Percentiles rank a stretch among this genome's conserved stretches.
Evolutionary conservation across 2,329 filamentous ascomycete species (phyloP).

Genomic region (Scedosporium boydii): DNA sequence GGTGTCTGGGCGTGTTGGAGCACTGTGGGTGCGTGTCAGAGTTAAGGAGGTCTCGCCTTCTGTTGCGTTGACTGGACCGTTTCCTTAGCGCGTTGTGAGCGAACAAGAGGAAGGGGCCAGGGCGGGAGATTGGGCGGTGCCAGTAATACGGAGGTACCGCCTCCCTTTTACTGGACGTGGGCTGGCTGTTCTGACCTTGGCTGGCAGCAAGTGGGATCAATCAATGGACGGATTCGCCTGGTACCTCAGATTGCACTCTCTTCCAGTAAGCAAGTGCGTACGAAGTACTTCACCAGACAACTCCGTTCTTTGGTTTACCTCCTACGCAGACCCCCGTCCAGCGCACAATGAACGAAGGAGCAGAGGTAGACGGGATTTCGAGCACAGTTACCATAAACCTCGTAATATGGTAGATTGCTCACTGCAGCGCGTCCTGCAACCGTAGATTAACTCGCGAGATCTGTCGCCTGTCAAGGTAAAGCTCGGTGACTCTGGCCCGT

Average conservation of each 20-base stretch:
- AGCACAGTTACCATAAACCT: background rate
- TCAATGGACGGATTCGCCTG: background rate
- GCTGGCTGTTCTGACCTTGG: slow-evolving; percentile 1
- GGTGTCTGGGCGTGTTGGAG: slow-evolving; percentile 5
- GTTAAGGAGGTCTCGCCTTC: background rate
- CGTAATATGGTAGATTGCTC: background rate
- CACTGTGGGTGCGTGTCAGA: background rate
- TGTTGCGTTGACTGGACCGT: slow-evolving; percentile 1
- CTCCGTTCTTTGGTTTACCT: background rate
- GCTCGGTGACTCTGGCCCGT: background rate
- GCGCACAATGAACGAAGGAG: background rate
- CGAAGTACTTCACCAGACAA: background rate
- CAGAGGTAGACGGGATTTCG: background rate
- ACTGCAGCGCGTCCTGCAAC: background rate
- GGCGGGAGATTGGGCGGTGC: slow-evolving; percentile 5
- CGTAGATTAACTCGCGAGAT: background rate
- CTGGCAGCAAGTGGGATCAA: background rate
- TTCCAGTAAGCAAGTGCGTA: background rate
- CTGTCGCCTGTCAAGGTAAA: background rate
- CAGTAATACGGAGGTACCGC: slow-evolving; percentile 1
- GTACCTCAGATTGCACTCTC: background rate
- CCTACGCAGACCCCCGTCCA: background rate
- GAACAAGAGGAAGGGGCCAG: background rate
- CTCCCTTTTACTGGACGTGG: background rate
- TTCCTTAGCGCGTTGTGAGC: slow-evolving; percentile 5